These are phyloP conservation scores for Phyllostachys edulis DNA, from an alignment of 176 grass and related monocot species.

Conservation along the genomic window DNA sequence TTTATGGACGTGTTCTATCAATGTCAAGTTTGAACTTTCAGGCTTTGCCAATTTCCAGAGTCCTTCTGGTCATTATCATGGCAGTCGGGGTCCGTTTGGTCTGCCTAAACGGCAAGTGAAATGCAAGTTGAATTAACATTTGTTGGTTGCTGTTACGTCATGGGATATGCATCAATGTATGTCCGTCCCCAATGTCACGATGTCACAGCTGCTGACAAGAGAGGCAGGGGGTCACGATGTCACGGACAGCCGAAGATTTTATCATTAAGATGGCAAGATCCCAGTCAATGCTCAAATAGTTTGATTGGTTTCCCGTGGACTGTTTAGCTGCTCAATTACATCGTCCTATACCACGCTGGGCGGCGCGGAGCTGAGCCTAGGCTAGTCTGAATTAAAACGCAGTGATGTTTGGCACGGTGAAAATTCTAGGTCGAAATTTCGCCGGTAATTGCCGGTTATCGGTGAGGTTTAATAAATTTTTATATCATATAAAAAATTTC, in stretches of 20 bases:
- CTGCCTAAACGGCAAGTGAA: background rate
- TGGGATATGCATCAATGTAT: background rate
- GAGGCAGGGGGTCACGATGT: background rate
- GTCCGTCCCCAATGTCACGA: slow-evolving; percentile 10
- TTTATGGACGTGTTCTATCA: background rate
- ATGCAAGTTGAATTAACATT: background rate
- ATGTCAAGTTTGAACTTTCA: background rate
- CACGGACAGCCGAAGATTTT: background rate
- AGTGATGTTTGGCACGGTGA: no score
- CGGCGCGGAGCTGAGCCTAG: background rate
- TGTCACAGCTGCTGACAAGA: background rate
- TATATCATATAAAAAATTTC: no score
- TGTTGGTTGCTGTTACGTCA: slow-evolving; percentile 20
- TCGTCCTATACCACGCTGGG: background rate
- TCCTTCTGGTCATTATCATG: slow-evolving; percentile 12
- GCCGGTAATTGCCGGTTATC: no score
- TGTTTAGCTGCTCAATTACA: background rate
- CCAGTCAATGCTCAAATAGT: background rate
- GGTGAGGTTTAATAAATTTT: no score
- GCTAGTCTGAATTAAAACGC: background rate
- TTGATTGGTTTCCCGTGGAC: background rate
- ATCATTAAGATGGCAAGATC: background rate
- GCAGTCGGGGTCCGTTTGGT: background rate
- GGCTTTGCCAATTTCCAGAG: background rate
- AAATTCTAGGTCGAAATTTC: no score